phyloP scores from a whole-genome alignment of 768 basidiomycete genomes.

The Boletus rubescentipes region DNA sequence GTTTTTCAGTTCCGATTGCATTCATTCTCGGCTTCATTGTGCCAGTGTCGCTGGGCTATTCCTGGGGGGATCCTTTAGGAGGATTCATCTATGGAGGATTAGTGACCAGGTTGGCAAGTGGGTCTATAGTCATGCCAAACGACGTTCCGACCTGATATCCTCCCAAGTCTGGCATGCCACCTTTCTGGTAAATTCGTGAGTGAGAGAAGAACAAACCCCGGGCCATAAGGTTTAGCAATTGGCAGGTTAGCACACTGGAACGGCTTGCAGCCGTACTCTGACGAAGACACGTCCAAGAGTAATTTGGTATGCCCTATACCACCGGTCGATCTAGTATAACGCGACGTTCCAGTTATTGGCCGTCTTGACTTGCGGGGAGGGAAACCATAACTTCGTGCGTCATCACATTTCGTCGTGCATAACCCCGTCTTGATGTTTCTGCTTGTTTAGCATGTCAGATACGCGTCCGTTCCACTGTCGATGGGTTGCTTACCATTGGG shows the following conservation, averaged over 20 bases:
- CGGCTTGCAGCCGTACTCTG: slow-evolving; percentile 11
- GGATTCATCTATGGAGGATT: slow-evolving; percentile 10
- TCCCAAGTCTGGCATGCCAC: slow-evolving; percentile 11
- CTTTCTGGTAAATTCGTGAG: slow-evolving; percentile 13
- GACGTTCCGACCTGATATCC: not conserved
- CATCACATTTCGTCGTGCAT: not conserved
- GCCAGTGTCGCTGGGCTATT: slow-evolving; percentile 1
- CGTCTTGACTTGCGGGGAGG: slow-evolving; percentile 10
- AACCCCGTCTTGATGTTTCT: not conserved
- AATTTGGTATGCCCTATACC: slow-evolving; percentile 1
- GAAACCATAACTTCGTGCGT: slow-evolving; percentile 16
- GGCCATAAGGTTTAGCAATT: not conserved
- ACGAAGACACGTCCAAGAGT: slow-evolving; percentile 12
- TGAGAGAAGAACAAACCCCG: not conserved
- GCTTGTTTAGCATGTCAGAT: slow-evolving; percentile 9
- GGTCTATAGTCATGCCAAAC: not conserved
- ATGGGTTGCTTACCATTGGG: not conserved
- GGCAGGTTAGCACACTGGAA: slow-evolving; percentile 11
- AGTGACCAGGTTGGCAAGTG: slow-evolving; percentile 12
- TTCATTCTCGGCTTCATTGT: slow-evolving; percentile 1
- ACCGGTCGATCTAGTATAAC: not conserved
- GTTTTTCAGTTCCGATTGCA: slow-evolving; percentile 9
- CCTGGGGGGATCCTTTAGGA: slow-evolving; percentile 10
- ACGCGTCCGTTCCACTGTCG: not conserved
- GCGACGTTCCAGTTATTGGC: slow-evolving; percentile 6